A percentile compares a stretch with the other conserved stretches of the same genome.
These are phyloP conservation scores for Earliella scabrosa DNA, from an alignment of 1,284 basidiomycete genomes.

Conservation along the genomic window DNA sequence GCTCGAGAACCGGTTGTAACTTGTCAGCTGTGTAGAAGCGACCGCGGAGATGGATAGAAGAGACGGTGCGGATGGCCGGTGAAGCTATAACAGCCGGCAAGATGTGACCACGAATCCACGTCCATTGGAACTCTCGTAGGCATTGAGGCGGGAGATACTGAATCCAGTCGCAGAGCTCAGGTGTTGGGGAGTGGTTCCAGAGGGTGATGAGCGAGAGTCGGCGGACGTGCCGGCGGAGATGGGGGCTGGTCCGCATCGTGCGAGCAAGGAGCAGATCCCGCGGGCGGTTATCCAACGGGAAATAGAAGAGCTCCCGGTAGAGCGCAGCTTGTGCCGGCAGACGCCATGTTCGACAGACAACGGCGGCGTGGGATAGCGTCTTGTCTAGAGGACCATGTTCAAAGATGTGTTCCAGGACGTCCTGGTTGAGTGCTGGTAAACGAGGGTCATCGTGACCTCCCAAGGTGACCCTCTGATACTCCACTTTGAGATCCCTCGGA, in stretches of 20 bases:
- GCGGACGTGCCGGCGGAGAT: constrained; percentile 10
- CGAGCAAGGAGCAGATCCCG: constrained; percentile 11
- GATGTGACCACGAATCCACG: constrained; percentile 12
- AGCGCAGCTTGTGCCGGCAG: constrained; percentile 10
- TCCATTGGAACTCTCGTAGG: constrained; percentile 10
- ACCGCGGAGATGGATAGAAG: constrained; percentile 6
- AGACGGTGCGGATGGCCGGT: constrained; percentile 4
- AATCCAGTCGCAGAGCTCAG: constrained; percentile 14
- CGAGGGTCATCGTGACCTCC: background rate
- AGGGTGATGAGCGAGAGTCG: constrained; percentile 9
- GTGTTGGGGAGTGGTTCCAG: constrained; percentile 14
- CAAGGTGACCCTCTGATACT: background rate
- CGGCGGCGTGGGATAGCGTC: constrained; percentile 1
- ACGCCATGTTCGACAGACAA: constrained; percentile 9
- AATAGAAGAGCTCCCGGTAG: constrained; percentile 12
- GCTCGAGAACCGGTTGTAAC: constrained; percentile 9
- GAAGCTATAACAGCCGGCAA: constrained; percentile 4
- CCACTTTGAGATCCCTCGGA: too few relatives aligned
- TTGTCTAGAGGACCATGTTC: background rate
- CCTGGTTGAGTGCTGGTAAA: constrained; percentile 2
- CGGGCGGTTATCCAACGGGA: background rate
- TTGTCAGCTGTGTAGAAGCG: constrained; percentile 5
- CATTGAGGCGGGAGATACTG: constrained; percentile 3
- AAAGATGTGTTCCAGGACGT: constrained; percentile 14
- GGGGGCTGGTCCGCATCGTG: constrained; percentile 12